These are phyloP conservation scores for Auricularia cornea DNA, from an alignment of 768 basidiomycete species.

Conservation along the genomic window DNA sequence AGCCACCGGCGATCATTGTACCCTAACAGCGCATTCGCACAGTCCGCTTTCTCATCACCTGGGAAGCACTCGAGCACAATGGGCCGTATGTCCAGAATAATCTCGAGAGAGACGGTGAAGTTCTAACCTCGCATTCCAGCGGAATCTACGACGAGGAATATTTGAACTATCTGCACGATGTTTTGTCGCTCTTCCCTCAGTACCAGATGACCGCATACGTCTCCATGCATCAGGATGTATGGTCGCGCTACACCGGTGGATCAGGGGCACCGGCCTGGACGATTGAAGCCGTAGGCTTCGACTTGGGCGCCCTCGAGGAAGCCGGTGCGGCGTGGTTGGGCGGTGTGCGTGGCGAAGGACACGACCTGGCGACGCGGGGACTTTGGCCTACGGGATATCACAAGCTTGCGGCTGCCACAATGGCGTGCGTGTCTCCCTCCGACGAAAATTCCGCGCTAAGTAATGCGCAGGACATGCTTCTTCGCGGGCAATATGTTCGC, in stretches of 20 bases:
- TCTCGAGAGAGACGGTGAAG: neutral
- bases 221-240: conserved; percentile 88
- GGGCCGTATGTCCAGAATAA: conserved; percentile 60
- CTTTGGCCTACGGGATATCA: conserved; percentile 93
- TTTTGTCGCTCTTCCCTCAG: conserved; percentile 61
- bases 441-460: neutral
- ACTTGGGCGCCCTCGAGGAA: conserved; percentile 68
- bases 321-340: conserved; percentile 81
- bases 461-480: conserved; percentile 63
- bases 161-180: conserved; percentile 61
- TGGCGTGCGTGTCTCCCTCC: conserved; percentile 39
- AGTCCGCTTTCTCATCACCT: conserved; percentile 92
- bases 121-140: conserved; percentile 28
- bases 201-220: conserved; percentile 71
- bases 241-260: conserved; percentile 90
- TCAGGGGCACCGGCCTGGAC: conserved; percentile 98
- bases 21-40: neutral
- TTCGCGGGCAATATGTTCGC: conserved; percentile 89
- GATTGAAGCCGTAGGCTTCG: conserved; percentile 76
- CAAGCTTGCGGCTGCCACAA: conserved; percentile 86
- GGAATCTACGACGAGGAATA: conserved; percentile 82
- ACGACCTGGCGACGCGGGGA: conserved; percentile 69
- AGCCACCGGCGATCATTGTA: neutral
- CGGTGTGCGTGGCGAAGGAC: conserved; percentile 70
- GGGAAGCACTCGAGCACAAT: conserved; percentile 94